These are phyloP conservation scores for Dipteronia dyeriana DNA, from an alignment of 345 rosid species.

Conservation along the genomic window DNA sequence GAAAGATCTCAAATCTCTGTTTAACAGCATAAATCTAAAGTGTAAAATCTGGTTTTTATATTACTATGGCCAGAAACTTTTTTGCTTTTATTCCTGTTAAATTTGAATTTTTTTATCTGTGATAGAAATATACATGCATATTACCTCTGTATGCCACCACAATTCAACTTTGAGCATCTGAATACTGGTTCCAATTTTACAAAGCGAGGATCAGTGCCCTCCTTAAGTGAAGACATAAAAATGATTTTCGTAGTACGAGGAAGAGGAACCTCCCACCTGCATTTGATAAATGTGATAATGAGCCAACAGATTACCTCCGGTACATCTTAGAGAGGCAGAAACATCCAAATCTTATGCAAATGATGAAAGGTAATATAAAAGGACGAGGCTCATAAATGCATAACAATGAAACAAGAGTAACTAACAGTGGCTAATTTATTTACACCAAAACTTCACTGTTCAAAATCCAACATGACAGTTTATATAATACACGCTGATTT, in stretches of 20 bases:
- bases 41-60: background rate
- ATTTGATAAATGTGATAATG: constrained; percentile 26
- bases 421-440: background rate
- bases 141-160: constrained; percentile 74
- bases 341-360: background rate
- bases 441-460: background rate
- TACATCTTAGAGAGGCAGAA: background rate
- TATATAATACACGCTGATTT: background rate
- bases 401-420: background rate
- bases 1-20: background rate
- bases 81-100: background rate
- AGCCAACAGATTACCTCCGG: constrained; percentile 18
- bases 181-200: constrained; percentile 85
- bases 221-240: constrained; percentile 54
- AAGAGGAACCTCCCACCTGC: constrained; percentile 98
- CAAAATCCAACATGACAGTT: background rate
- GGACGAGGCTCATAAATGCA: constrained; percentile 11
- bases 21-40: background rate
- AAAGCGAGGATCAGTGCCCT: constrained; percentile 85
- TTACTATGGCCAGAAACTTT: constrained; percentile 6
- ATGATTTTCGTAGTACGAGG: constrained; percentile 51
- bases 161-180: constrained; percentile 64
- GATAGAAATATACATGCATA: constrained; percentile 17
- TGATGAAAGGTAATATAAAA: background rate
- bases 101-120: background rate